Base-by-base conservation (phyloP, 2,329 filamentous ascomycete species). In the Aspergillus brasiliensis region DNA sequence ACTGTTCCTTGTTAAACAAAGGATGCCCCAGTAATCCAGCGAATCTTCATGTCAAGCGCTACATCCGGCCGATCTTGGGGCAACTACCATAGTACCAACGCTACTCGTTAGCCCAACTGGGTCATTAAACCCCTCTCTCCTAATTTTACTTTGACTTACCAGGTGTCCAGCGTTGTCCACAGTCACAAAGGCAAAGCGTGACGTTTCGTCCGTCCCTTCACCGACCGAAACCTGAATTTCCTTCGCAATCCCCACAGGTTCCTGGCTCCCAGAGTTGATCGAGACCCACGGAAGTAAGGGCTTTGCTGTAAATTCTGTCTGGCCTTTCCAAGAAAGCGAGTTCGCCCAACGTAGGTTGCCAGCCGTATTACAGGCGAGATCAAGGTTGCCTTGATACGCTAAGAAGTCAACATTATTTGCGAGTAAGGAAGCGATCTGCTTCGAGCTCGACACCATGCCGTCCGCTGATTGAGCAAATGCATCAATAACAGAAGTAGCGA, bases 1-100 rank as follows among this genome's bases (percentile, higher is more conserved):
- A 28, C 27, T 28, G 27, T 28, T 28, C 27, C 27, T 28, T 28
- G 27, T 28, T 28, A 28, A 28, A 28, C 27, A 28, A 82, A 62
- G 11, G 60, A 83, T 13, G 82, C 81, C 2, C 53, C 63, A 2
- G 63, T 84, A 78, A 72, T 81, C 69, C 64, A 76, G 61, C 73
- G 46, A 17, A 59, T 47, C 58, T 65, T 61, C 19, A 67, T 56
- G 34, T 64, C 62, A 23, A 62, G 46, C 3, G 62, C 62, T n/a
- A 58, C 60, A 13, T 60, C 60, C 2, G 62, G 60, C 2, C 54
- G 55, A 42, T 64, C 57, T 11, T 62, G 56, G 17, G 62, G 60
- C 1, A 64, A 31, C 60, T 64, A 27, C 25, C 7, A 34, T 28
- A 34, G 11, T 56, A 57, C 21, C 44, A 17, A 28, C 8, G 8